Evolutionary conservation across 345 rosid species (phyloP).

Genomic region (Ceriops tagal): DNA sequence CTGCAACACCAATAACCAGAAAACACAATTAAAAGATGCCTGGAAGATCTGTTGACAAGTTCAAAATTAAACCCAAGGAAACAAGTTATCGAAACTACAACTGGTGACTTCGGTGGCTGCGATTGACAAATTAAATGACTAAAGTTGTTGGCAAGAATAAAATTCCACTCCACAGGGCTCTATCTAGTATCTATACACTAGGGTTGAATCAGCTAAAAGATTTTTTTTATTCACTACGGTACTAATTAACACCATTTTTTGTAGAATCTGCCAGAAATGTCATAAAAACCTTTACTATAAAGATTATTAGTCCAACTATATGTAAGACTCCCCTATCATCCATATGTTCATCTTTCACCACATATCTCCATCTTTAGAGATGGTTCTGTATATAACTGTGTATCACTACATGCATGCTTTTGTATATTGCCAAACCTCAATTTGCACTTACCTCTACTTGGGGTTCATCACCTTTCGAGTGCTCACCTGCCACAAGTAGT

Average conservation of each 20-base stretch:
- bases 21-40: background rate
- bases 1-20: conserved; percentile 20
- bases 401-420: background rate
- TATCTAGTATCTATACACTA: too few relatives aligned
- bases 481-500: conserved; percentile 49
- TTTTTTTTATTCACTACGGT: too few relatives aligned
- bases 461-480: conserved; percentile 48
- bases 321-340: background rate
- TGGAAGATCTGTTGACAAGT: background rate
- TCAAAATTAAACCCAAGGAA: background rate
- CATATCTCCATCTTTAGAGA: background rate
- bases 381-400: background rate
- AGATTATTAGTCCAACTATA: too few relatives aligned
- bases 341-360: background rate
- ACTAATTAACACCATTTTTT: too few relatives aligned
- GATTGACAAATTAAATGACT: too few relatives aligned
- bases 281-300: too few relatives aligned
- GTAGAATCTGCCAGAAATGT: too few relatives aligned
- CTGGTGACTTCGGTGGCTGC: too few relatives aligned
- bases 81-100: background rate
- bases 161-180: too few relatives aligned
- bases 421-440: conserved; percentile 6
- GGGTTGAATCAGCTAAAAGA: too few relatives aligned
- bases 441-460: conserved; percentile 43
- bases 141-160: too few relatives aligned